These are phyloP conservation scores for Lecanoromycetidae sp. DNA, from an alignment of 2,329 filamentous ascomycete species.

Conservation along the genomic window DNA sequence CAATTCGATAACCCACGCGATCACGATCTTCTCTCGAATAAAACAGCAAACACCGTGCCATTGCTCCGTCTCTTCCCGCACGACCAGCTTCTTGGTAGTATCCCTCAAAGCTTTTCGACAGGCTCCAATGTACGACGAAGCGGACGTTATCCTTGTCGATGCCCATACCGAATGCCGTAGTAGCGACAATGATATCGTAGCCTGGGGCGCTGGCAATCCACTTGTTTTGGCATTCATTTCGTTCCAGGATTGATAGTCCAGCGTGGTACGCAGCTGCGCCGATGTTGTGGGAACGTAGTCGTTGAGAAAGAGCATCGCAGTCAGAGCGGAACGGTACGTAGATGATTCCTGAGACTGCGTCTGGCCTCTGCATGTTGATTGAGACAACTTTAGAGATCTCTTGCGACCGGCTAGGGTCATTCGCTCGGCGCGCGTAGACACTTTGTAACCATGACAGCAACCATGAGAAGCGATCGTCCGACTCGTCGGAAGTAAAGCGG, in stretches of 20 bases:
- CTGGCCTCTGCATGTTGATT: conserved; percentile 33
- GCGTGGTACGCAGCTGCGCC: conserved; percentile 36
- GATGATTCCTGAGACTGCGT: conserved; percentile 34
- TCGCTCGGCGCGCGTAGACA: conserved; percentile 58
- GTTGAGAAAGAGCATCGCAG: conserved; percentile 30
- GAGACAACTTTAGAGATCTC: conserved; percentile 49
- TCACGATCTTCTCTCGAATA: conserved; percentile 82
- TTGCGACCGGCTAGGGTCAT: conserved; percentile 41
- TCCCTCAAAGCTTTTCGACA: conserved; percentile 88
- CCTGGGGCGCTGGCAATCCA: conserved; percentile 33
- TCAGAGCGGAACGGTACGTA: conserved; percentile 34
- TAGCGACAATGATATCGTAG: conserved; percentile 88
- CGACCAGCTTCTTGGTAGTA: conserved; percentile 94
- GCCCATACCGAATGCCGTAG: conserved; percentile 94
- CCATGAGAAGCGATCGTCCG: conserved; percentile 58
- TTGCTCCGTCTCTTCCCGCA: conserved; percentile 79
- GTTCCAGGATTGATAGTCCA: conserved; percentile 62
- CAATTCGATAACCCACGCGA: conserved; percentile 47
- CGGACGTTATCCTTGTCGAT: conserved; percentile 93
- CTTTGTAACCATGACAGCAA: conserved; percentile 64
- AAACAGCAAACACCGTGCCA: conserved; percentile 76
- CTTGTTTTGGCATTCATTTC: conserved; percentile 40
- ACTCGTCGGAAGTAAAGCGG: conserved; percentile 64
- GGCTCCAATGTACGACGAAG: conserved; percentile 88
- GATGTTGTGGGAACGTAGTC: conserved; percentile 27